Base-by-base conservation (phyloP, 163 green algal genomes). In the Scenedesmus sp. region DNA sequence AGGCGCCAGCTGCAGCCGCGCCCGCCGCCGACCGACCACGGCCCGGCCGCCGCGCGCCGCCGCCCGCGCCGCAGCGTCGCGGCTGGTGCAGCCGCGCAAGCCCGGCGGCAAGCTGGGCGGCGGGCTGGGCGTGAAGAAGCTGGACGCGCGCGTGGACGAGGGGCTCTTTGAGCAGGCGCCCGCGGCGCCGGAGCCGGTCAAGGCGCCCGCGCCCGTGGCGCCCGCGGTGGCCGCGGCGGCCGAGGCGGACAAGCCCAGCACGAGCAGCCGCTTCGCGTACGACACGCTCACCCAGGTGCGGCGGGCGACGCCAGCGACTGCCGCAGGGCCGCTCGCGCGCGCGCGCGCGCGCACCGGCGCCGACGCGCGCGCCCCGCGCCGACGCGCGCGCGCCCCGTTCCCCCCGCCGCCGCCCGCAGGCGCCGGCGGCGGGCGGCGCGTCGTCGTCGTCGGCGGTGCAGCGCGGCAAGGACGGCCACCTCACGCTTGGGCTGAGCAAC, bases 111-210 rank as follows among this genome's bases (percentile, higher is more conserved):
- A 89, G 79, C 74, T 87, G 24, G 89, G 85, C n/a, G 72, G 83
- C 18, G 92, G 92, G 6, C 80, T 99, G 72, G 95, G 95, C 22
- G 91, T 98, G 47, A 97, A 96, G 81, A 98, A 98, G 88, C 81
- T 98, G 69, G 85, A 88, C 0, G 48, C 54, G 10, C 39, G 10
- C 7, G 84, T 96, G 28, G 95, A 98, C 81, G 93, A 97, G 20
- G 90, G 86, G 36, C 75, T 99, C 64, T 99, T 98, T 81, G 93
- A 98, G 42, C 96, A 87, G 73, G 86, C 86, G 20, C 94, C 94
- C 6, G 88, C 69, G 39, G 67, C 85, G 44, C 63, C 86, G 0
- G 78, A 85, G 53, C 79, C 85, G 14, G 34, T 44, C 1, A 86
- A 84, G 20, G 77, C 84, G 0, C 54, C 72, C 4, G 39, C 54